Evolutionary conservation across 768 basidiomycete species (phyloP).

Genomic region (Paxillus rubicundulus): DNA sequence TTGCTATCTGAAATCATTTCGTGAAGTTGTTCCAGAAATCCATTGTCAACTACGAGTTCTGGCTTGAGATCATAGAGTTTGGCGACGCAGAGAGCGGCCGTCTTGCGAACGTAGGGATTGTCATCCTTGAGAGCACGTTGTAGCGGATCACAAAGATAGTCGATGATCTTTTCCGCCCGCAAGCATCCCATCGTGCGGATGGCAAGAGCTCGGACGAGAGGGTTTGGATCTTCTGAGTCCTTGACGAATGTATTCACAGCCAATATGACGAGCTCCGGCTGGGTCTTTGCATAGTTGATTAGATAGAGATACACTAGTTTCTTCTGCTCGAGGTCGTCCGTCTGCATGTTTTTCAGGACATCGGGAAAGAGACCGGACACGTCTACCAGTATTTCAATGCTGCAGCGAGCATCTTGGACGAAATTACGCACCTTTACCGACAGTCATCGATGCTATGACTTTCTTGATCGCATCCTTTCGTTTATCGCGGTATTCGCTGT

Average conservation of each 20-base stretch:
- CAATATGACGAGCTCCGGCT: slow-evolving; percentile 97
- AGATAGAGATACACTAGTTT: slow-evolving; percentile 99
- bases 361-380: slow-evolving; percentile 96
- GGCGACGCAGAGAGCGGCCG: slow-evolving; percentile 93
- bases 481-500: slow-evolving; percentile 93
- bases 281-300: slow-evolving; percentile 99
- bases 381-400: slow-evolving; percentile 41
- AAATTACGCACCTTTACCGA: slow-evolving; percentile 79
- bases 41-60: slow-evolving; percentile 90
- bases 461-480: slow-evolving; percentile 98
- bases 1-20: slow-evolving; percentile 96
- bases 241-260: slow-evolving; percentile 99
- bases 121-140: slow-evolving; percentile 91
- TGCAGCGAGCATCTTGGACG: slow-evolving; percentile 1
- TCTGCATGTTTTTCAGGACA: slow-evolving; percentile 99
- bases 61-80: slow-evolving; percentile 98
- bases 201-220: slow-evolving; percentile 91
- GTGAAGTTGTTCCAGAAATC: slow-evolving; percentile 82
- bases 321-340: slow-evolving; percentile 99
- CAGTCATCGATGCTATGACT: slow-evolving; percentile 98
- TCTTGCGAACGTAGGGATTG: slow-evolving; percentile 98
- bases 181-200: slow-evolving; percentile 98
- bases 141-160: slow-evolving; percentile 95
- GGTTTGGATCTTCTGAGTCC: slow-evolving; percentile 95
- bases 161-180: slow-evolving; percentile 98